These are phyloP conservation scores for Pelargonium cotyledonis DNA, from an alignment of 441 rosid species.

Conservation along the genomic window DNA sequence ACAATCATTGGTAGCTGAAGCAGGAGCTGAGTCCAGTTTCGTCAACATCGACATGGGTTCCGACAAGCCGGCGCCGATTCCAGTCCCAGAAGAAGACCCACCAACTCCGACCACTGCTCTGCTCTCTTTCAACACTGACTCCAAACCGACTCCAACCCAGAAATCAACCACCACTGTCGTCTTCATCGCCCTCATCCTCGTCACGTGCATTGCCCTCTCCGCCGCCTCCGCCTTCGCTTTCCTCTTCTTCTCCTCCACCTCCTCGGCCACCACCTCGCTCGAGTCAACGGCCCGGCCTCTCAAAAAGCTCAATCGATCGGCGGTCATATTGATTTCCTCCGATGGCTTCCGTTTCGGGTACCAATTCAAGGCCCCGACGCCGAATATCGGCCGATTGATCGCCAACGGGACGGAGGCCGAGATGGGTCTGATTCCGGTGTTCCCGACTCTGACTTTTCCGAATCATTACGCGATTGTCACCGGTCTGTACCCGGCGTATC, in stretches of 20 bases:
- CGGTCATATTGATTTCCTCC: constrained; percentile 68
- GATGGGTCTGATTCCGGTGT: constrained; percentile 78
- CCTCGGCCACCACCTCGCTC: constrained; percentile 15
- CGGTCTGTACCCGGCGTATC: constrained; percentile 81
- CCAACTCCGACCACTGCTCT: constrained; percentile 38
- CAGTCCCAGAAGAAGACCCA: constrained; percentile 36
- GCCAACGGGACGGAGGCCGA: constrained; percentile 85
- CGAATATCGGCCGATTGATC: constrained; percentile 66
- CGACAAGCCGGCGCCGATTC: constrained; percentile 30
- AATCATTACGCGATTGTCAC: constrained; percentile 92
- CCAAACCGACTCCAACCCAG: constrained; percentile 14
- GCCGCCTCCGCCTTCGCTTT: constrained; percentile 69
- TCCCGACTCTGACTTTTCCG: constrained; percentile 82
- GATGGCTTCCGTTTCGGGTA: constrained; percentile 95
- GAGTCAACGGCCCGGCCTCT: constrained; percentile 42
- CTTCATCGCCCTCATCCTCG: constrained; percentile 45
- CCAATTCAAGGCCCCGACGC: constrained; percentile 69
- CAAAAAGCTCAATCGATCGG: constrained; percentile 52
- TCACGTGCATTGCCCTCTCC: constrained; percentile 57
- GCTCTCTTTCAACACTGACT: constrained; percentile 42
- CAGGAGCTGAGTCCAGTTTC: background rate
- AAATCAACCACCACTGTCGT: constrained; percentile 33
- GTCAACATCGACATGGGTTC: constrained; percentile 29
- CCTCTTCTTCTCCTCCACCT: constrained; percentile 46
- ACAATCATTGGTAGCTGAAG: background rate